Conservation (phyloP, 2,329 filamentous ascomycete species). For the Pseudonectria foliicola region DNA sequence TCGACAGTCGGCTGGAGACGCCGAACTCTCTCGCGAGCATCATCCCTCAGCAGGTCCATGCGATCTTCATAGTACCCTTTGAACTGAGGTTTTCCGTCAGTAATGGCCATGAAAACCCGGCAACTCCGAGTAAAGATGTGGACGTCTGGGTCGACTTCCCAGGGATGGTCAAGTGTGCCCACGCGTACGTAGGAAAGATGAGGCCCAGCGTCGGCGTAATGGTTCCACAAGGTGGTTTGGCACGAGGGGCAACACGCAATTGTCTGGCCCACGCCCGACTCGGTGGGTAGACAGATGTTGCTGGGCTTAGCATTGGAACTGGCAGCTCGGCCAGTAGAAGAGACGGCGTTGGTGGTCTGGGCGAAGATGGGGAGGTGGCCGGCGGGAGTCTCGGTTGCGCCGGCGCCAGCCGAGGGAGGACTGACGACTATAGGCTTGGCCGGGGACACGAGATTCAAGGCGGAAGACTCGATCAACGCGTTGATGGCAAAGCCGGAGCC, state of each 20-base stretch:
- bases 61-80: conserved; percentile 28
- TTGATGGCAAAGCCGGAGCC: conserved; percentile 35
- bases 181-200: conserved; percentile 32
- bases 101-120: conserved; percentile 30
- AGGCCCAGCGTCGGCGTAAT: conserved; percentile 30
- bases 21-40: conserved; percentile 24
- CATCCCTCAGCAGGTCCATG: conserved; percentile 25
- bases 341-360: not conserved
- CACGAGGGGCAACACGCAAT: conserved; percentile 38
- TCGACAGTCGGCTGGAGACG: conserved; percentile 16
- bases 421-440: conserved; percentile 16
- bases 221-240: conserved; percentile 32
- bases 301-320: conserved; percentile 5
- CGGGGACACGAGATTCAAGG: conserved; percentile 26
- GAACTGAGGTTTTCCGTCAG: conserved; percentile 29
- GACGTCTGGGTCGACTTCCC: conserved; percentile 34
- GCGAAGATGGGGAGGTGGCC: conserved; percentile 5
- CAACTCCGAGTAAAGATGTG: conserved; percentile 38
- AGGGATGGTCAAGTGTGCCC: conserved; percentile 36
- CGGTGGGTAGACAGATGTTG: conserved; percentile 28
- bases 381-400: conserved; percentile 1
- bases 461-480: conserved; percentile 33
- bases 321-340: too few species aligned
- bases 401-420: conserved; percentile 4
- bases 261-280: conserved; percentile 33